A percentile compares a stretch with the other conserved stretches of the same genome.
These are phyloP conservation scores for Colletotrichum karsti DNA, from an alignment of 2,329 filamentous ascomycete species.

Conservation along the genomic window DNA sequence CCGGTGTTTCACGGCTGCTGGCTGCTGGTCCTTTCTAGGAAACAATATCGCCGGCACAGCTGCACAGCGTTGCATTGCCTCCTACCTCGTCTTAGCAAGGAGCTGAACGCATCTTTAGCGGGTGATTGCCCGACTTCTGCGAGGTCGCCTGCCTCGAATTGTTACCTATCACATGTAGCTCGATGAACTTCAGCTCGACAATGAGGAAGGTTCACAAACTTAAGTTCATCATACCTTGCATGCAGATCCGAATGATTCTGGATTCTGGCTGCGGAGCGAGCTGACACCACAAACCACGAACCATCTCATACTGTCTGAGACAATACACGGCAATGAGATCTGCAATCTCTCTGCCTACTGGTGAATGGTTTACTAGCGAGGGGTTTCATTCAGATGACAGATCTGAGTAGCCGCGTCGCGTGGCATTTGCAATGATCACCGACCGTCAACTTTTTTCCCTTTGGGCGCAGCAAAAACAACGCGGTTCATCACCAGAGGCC, in stretches of 20 bases:
- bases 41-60: not conserved
- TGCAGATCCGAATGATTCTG: too few species aligned
- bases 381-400: not conserved
- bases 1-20: conserved; percentile 4
- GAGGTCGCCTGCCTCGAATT: not conserved
- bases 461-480: not conserved
- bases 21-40: not conserved
- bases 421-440: conserved; percentile 1
- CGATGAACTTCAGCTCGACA: not conserved
- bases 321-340: not conserved
- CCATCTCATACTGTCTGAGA: not conserved
- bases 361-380: too few species aligned
- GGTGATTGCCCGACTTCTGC: not conserved
- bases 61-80: not conserved
- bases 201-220: not conserved
- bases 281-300: not conserved
- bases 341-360: not conserved
- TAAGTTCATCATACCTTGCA: too few species aligned
- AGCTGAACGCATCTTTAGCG: not conserved
- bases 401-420: conserved; percentile 7
- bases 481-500: not conserved
- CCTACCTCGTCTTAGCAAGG: not conserved
- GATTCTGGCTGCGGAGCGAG: not conserved
- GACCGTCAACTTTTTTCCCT: not conserved
- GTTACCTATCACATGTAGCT: not conserved